Conservation (phyloP, 345 rosid genomes). For the Euphorbia peplus region DNA sequence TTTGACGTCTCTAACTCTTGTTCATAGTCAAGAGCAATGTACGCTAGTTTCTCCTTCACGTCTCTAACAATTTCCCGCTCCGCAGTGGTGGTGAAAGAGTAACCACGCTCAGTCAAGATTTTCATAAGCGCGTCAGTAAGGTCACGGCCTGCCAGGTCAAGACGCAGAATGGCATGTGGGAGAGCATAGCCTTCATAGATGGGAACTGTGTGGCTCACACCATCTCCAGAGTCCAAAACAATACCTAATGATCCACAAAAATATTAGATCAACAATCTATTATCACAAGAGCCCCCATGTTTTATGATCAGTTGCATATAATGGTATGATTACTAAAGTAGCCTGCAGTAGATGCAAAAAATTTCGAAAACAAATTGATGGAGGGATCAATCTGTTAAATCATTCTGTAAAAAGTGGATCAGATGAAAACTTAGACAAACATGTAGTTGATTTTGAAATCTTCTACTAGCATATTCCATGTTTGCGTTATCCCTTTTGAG, state of each 20-base stretch:
- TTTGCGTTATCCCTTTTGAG: neutral
- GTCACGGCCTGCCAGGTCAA: constrained; percentile 77
- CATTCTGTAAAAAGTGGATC: neutral
- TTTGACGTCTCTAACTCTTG: constrained; percentile 58
- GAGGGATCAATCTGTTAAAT: neutral
- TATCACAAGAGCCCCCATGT: neutral
- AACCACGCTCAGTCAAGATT: constrained; percentile 67
- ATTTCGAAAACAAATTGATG: constrained; percentile 2
- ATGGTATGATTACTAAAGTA: neutral
- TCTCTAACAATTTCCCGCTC: constrained; percentile 65
- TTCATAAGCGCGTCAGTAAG: constrained; percentile 71
- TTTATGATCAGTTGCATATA: neutral
- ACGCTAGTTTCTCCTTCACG: constrained; percentile 70
- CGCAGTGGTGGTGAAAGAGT: constrained; percentile 68
- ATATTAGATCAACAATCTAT: neutral
- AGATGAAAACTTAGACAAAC: neutral
- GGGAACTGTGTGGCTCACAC: constrained; percentile 60
- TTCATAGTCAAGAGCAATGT: constrained; percentile 69
- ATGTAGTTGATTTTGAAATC: neutral
- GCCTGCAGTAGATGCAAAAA: neutral
- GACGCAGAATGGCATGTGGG: constrained; percentile 74
- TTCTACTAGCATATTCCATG: neutral
- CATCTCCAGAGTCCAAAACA: constrained; percentile 57
- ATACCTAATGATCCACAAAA: constrained; percentile 36
- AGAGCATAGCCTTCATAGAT: constrained; percentile 56